phyloP scores from a whole-genome alignment of 1,284 basidiomycete species.

The Schizophyllum commune region DNA sequence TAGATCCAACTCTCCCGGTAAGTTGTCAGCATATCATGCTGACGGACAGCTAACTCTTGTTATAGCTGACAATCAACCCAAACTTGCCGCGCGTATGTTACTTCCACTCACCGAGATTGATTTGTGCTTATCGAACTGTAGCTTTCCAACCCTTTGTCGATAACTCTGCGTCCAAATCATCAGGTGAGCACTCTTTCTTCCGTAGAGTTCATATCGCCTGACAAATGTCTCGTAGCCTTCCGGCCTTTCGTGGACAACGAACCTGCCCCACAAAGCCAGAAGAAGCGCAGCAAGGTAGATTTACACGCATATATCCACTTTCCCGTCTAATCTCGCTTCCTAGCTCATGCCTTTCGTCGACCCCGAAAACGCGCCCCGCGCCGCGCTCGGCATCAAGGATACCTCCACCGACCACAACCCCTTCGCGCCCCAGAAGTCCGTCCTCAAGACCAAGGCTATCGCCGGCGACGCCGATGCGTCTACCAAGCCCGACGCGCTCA shows the following conservation, averaged over 20 bases:
- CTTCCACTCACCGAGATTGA: neutral
- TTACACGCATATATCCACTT: neutral
- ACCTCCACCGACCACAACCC: constrained; percentile 3
- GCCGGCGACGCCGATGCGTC: constrained; percentile 26
- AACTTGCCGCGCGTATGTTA: neutral
- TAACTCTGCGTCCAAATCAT: constrained; percentile 32
- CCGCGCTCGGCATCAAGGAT: constrained; percentile 22
- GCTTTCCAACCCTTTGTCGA: constrained; percentile 54
- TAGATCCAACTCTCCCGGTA: neutral
- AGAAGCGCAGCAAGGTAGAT: neutral
- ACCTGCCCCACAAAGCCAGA: neutral
- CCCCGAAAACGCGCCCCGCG: constrained; percentile 26
- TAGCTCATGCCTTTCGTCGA: constrained; percentile 47
- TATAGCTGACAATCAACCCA: neutral
- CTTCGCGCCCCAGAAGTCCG: neutral
- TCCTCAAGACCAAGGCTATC: neutral
- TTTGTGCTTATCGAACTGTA: neutral
- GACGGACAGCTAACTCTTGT: neutral
- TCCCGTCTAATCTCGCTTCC: neutral
- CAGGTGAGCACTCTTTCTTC: constrained; percentile 14
- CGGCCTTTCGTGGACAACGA: neutral
- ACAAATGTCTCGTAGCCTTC: constrained; percentile 19
- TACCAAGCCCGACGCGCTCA: constrained; percentile 24
- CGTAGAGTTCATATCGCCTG: constrained; percentile 6
- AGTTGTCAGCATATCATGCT: neutral